These are phyloP conservation scores for Sambucus nigra DNA, from an alignment of 129 eudicot species.

Conservation along the genomic window DNA sequence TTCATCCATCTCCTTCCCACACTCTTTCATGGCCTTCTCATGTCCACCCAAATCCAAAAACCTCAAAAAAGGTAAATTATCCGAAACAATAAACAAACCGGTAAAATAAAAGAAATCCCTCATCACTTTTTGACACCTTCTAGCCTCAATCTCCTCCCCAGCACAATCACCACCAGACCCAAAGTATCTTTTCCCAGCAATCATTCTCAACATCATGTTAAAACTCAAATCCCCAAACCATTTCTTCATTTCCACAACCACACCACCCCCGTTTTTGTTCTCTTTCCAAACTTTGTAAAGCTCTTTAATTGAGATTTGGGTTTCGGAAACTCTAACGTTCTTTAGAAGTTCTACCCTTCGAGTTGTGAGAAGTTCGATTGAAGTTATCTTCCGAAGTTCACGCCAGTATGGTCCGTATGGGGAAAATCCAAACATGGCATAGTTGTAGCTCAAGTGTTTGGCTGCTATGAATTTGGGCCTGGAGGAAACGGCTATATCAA, in stretches of 20 bases:
- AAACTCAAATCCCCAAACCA: conserved; percentile 16
- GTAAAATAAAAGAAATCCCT: not conserved
- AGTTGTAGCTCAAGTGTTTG: conserved; percentile 16
- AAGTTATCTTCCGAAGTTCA: conserved; percentile 17
- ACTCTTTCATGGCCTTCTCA: conserved; percentile 8
- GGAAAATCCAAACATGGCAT: conserved; percentile 26
- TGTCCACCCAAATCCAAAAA: conserved; percentile 11
- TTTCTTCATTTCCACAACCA: conserved; percentile 17
- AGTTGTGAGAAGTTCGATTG: conserved; percentile 16
- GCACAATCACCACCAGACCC: not conserved
- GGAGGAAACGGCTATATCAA: conserved; percentile 12
- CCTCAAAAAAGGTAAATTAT: conserved; percentile 9
- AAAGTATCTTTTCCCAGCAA: conserved; percentile 7
- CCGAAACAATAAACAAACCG: conserved; percentile 1
- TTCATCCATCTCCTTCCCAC: not conserved
- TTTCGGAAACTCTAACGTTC: conserved; percentile 14
- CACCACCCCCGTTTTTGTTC: not conserved
- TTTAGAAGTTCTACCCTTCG: conserved; percentile 18
- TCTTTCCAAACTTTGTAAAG: conserved; percentile 13
- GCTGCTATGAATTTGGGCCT: conserved; percentile 14
- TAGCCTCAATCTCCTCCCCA: not conserved
- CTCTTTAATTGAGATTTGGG: conserved; percentile 2
- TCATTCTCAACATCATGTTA: conserved; percentile 7
- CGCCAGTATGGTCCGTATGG: conserved; percentile 35
- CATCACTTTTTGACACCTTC: conserved; percentile 1